Base-by-base conservation (phyloP, 495 filamentous ascomycete species). In the Aspergillus carlsbadensis region DNA sequence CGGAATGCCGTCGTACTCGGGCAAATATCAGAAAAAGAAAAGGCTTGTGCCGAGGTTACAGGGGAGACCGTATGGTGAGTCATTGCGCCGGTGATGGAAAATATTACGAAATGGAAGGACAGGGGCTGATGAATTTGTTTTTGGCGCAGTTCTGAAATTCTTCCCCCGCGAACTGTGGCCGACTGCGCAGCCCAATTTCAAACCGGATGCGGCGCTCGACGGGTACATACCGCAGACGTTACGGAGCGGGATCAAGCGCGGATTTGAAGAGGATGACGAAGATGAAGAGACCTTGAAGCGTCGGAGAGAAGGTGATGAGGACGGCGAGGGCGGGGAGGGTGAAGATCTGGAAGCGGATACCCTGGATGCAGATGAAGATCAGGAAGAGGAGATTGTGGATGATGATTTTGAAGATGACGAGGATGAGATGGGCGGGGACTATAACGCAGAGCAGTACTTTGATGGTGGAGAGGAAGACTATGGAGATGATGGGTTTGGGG, bases 391-490 rank as follows among this genome's bases (percentile, higher is more conserved):
- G 51, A 75, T 81, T 44, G 73, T 76, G 42, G 81, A 83, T 49
- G 78, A 85, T 59, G 78, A 85, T 36, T 84, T 80, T 43, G 73
- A 77, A 41, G 78, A 79, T 11, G 78, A 82, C 51, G 81, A 83
- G 1, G 79, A 83, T 50, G 81, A 82, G 17, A 77, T 79, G 76
- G 81, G 76, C 10, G 81, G 78, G 0, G 81, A 83, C 56, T 86
- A 87, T 66, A 84, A 87, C 60, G 84, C 84, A 0, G 84, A 87
- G 57, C 77, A 84, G 46, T 86, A 86, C 72, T 87, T 86, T 54
- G 84, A 86, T 61, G 80, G 70, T 34, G 84, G 84, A 7, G 84
- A 81, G 42, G 82, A 83, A 54, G 84, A 87, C 31, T 75, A 69
- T 56, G 78, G 75, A 24, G 78, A 81, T 39, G 79, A 80, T 57